phyloP scores from a whole-genome alignment of 2,329 filamentous ascomycete species.

The Fusarium sp. region DNA sequence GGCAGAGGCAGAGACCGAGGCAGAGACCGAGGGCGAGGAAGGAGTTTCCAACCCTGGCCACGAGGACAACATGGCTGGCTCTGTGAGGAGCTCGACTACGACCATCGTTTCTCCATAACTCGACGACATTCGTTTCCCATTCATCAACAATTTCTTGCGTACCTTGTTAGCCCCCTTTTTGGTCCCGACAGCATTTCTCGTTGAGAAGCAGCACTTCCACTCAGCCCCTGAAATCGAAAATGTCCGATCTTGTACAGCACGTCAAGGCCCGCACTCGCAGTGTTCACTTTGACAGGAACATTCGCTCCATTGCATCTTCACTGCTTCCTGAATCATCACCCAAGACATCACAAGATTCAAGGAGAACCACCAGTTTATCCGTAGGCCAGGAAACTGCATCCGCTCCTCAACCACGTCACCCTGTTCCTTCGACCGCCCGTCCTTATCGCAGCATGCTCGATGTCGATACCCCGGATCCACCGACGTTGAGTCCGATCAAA shows the following conservation, averaged over 20 bases:
- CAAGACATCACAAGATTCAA: slow-evolving; percentile 33
- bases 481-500: slow-evolving; percentile 54
- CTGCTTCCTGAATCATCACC: slow-evolving; percentile 19
- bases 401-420: slow-evolving; percentile 9
- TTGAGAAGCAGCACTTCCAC: slow-evolving; percentile 31
- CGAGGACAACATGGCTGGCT: slow-evolving; percentile 33
- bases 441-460: slow-evolving; percentile 64
- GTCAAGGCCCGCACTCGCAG: slow-evolving; percentile 58
- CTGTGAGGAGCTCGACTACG: slow-evolving; percentile 16
- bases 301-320: slow-evolving; percentile 26
- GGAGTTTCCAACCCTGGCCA: slow-evolving; percentile 30
- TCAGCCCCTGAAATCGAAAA: slow-evolving; percentile 46
- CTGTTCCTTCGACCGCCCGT: slow-evolving; percentile 35
- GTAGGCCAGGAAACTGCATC: slow-evolving; percentile 24
- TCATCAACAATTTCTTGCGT: slow-evolving; percentile 60
- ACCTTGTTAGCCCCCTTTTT: slow-evolving; percentile 49
- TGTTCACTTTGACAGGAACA: slow-evolving; percentile 56
- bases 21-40: slow-evolving; percentile 30
- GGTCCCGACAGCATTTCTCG: slow-evolving; percentile 43
- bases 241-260: slow-evolving; percentile 56
- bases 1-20: too few species aligned
- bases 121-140: slow-evolving; percentile 50
- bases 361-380: slow-evolving; percentile 50
- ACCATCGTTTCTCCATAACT: slow-evolving; percentile 43
- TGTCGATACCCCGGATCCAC: slow-evolving; percentile 54